Conservation (phyloP, 306 rosid genomes). For the Ochetophila trinervis region DNA sequence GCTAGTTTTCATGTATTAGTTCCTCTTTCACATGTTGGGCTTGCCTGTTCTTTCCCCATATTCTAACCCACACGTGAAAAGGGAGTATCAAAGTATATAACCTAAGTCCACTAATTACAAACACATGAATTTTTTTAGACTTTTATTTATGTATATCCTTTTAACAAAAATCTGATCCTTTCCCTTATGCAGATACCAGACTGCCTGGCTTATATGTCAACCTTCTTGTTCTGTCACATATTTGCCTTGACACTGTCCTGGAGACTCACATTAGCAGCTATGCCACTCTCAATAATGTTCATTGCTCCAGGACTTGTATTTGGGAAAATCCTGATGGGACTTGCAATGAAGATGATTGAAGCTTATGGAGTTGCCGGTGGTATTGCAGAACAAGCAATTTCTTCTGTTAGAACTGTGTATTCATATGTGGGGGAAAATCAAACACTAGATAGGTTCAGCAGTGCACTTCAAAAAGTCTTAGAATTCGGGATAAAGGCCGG, state of each 20-base stretch:
- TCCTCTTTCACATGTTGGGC: too few relatives aligned
- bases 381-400: slow-evolving; percentile 84
- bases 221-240: slow-evolving; percentile 82
- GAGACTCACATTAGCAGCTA: slow-evolving; percentile 75
- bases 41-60: too few relatives aligned
- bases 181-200: slow-evolving; percentile 61
- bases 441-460: slow-evolving; percentile 61
- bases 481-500: slow-evolving; percentile 72
- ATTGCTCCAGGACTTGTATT: slow-evolving; percentile 67
- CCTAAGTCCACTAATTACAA: too few relatives aligned
- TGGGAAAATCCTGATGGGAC: slow-evolving; percentile 72
- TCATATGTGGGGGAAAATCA: slow-evolving; percentile 78
- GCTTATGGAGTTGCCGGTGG: slow-evolving; percentile 88
- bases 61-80: too few relatives aligned
- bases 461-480: slow-evolving; percentile 58
- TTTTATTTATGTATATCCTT: not conserved
- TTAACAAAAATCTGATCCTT: not conserved
- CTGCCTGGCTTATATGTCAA: slow-evolving; percentile 73
- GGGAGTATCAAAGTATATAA: too few relatives aligned
- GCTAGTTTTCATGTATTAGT: too few relatives aligned
- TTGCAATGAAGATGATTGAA: slow-evolving; percentile 75
- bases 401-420: slow-evolving; percentile 78
- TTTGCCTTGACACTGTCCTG: slow-evolving; percentile 76
- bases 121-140: too few relatives aligned
- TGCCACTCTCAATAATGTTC: slow-evolving; percentile 84